phyloP scores from a whole-genome alignment of 805 yeast species.

The Schizosaccharomyces cryophilus region DNA sequence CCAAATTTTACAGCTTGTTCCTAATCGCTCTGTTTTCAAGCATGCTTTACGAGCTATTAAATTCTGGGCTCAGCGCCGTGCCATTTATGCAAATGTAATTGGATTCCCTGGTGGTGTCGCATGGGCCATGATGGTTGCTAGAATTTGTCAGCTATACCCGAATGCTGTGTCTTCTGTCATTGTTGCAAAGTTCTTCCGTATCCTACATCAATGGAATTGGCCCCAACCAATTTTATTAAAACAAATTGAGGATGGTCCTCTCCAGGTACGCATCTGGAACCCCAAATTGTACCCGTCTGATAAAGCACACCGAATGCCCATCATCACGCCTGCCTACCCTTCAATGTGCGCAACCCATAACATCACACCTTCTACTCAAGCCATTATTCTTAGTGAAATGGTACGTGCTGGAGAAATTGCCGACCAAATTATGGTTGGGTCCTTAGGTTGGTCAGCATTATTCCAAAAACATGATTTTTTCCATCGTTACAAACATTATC shows the following conservation, averaged over 20 bases:
- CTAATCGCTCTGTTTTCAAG: conserved; percentile 77
- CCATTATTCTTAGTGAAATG: conserved; percentile 56
- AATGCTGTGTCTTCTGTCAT: conserved; percentile 85
- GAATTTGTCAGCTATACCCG: conserved; percentile 89
- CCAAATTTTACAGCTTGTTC: conserved; percentile 69
- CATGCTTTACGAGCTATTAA: conserved; percentile 81
- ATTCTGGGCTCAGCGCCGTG: conserved; percentile 89
- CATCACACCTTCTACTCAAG: conserved; percentile 69
- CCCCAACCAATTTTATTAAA: conserved; percentile 90
- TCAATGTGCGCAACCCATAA: conserved; percentile 99
- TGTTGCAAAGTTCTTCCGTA: conserved; percentile 68
- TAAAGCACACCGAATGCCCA: conserved; percentile 84
- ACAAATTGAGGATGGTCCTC: conserved; percentile 88
- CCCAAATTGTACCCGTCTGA: conserved; percentile 78
- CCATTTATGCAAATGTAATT: conserved; percentile 78
- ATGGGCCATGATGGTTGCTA: conserved; percentile 98
- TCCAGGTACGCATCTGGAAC: conserved; percentile 92
- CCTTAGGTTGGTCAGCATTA: conserved; percentile 47
- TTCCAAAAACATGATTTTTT: conserved; percentile 66
- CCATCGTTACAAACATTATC: conserved; percentile 58
- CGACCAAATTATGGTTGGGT: conserved; percentile 39
- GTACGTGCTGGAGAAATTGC: conserved; percentile 49
- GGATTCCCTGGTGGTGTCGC: conserved; percentile 99
- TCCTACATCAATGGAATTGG: conserved; percentile 84
- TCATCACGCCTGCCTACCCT: conserved; percentile 92